Evolutionary conservation across 768 basidiomycete species (phyloP), one percentile per base, ranked within the genome.

Genomic region (Aureoboletus auriporus): DNA sequence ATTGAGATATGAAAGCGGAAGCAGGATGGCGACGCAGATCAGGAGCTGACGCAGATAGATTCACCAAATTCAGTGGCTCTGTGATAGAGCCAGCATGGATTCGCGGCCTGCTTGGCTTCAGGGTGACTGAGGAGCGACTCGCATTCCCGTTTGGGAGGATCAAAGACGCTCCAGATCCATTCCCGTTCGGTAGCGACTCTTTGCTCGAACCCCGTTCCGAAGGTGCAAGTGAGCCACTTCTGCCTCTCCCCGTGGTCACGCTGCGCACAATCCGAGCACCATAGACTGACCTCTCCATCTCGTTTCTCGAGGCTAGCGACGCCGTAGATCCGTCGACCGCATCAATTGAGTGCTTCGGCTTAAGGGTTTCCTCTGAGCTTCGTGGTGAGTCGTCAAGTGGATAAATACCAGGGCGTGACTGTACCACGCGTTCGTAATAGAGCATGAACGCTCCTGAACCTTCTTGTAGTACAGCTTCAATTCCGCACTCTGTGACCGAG

Each of bases 391-490:
- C 64, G 52, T 59, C 47, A 53, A 61, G 56, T 30, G 69, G 60
- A 55, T 67, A 62, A 49, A 67, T 54, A 45, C 58, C 68, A 61
- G 64, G 61, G 55, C 54, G 64, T 52, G 68, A 62, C 61, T 65
- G 67, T 57, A 69, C 66, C 28, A 84, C 72, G 39, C 83, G 78
- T 73, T 99, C 95, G 59, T 98, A 99, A 61, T 91, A 98, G 34
- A 97, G 75, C 89, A 99, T 90, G 67, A 97, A 95, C 14, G 74
- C 77, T 52, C 81, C 89, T 16, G 78, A 73, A 44, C 84, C 86
- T 75, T 87, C 87, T 61, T 75, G 70, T 45, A 90, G 67, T 61
- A 91, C 89, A 46, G 73, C 71, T 69, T 86, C 82, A 45, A 93
- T 76, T 26, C 85, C 86, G 33, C 83, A 82, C 57, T 91, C 86